A percentile compares a stretch with the other conserved stretches of the same genome.
Conservation (phyloP, 2,329 filamentous ascomycete genomes). For the Arthrobotrys entomopaga region DNA sequence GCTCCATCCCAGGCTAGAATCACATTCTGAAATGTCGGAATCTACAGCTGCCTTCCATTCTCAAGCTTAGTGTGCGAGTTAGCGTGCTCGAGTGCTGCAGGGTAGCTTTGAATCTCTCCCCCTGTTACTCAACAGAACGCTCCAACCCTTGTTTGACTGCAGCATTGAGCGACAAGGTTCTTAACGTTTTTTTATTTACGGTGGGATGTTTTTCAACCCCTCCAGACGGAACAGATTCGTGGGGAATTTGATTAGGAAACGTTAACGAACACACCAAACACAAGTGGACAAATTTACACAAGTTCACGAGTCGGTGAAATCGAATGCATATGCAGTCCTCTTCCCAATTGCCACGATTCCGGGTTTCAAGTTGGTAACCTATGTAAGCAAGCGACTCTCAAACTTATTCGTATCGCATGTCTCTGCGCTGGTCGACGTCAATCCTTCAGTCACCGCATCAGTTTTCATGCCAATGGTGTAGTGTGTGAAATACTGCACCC, state of each 20-base stretch:
- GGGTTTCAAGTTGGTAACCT: too few species aligned
- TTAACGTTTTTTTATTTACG: background rate
- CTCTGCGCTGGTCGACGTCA: too few species aligned
- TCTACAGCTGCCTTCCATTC: slow-evolving; percentile 29
- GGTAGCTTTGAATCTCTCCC: slow-evolving; percentile 12
- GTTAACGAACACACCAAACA: background rate
- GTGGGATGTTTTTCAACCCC: slow-evolving; percentile 1
- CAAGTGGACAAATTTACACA: slow-evolving; percentile 1
- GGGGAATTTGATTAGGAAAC: too few species aligned
- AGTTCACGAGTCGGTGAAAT: background rate
- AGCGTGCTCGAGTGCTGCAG: slow-evolving; percentile 2
- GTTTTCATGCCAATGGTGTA: too few species aligned
- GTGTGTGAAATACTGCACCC: too few species aligned
- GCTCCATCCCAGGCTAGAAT: slow-evolving; percentile 23
- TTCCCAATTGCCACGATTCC: slow-evolving; percentile 25
- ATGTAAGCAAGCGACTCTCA: too few species aligned
- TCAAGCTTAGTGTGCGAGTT: slow-evolving; percentile 7
- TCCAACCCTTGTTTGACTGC: slow-evolving; percentile 15
- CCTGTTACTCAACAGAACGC: slow-evolving; percentile 30
- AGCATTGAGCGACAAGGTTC: slow-evolving; percentile 25
- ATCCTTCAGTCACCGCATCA: too few species aligned
- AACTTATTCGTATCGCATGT: too few species aligned
- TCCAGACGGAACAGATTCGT: too few species aligned
- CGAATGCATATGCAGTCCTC: background rate
- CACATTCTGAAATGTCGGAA: slow-evolving; percentile 7